Conservation (phyloP, 106 monocot species). For the Allium fistulosum region DNA sequence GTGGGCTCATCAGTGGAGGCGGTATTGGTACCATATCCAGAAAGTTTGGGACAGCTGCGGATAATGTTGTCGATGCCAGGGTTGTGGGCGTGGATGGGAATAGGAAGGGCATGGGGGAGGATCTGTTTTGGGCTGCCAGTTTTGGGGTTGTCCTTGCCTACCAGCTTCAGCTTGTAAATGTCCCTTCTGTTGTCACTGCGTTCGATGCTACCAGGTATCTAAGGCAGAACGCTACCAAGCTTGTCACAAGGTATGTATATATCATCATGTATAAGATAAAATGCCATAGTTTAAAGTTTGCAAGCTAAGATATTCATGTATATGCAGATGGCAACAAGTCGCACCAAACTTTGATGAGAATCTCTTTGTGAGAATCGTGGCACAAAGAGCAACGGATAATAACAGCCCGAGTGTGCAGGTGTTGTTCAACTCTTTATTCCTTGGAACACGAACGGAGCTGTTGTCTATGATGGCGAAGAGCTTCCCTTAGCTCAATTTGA, state of each 20-base stretch:
- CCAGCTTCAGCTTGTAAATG: slow-evolving; percentile 30
- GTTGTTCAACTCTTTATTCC: slow-evolving; percentile 21
- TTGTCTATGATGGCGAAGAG: slow-evolving; percentile 14
- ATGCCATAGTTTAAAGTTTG: background rate
- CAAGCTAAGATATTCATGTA: background rate
- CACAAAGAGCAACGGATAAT: background rate
- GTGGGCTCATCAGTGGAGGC: slow-evolving; percentile 48
- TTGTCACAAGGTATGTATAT: slow-evolving; percentile 12
- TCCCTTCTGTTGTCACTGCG: slow-evolving; percentile 32
- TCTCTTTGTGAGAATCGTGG: slow-evolving; percentile 6
- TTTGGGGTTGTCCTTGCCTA: slow-evolving; percentile 43
- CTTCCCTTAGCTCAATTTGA: slow-evolving; percentile 29
- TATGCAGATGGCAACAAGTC: slow-evolving; percentile 5
- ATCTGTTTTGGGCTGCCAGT: slow-evolving; percentile 62
- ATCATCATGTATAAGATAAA: background rate
- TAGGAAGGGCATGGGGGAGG: slow-evolving; percentile 54
- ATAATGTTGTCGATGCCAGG: slow-evolving; percentile 39
- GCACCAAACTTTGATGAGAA: background rate
- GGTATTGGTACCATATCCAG: slow-evolving; percentile 37
- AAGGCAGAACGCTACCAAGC: slow-evolving; percentile 21
- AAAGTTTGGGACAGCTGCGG: slow-evolving; percentile 31
- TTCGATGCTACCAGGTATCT: slow-evolving; percentile 21
- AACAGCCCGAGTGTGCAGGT: slow-evolving; percentile 11
- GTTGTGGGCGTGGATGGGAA: slow-evolving; percentile 30
- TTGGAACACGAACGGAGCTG: slow-evolving; percentile 15